Evolutionary conservation across 352 stramenopile genomes (phyloP).

Genomic region (Globisporangium abappressorium): DNA sequence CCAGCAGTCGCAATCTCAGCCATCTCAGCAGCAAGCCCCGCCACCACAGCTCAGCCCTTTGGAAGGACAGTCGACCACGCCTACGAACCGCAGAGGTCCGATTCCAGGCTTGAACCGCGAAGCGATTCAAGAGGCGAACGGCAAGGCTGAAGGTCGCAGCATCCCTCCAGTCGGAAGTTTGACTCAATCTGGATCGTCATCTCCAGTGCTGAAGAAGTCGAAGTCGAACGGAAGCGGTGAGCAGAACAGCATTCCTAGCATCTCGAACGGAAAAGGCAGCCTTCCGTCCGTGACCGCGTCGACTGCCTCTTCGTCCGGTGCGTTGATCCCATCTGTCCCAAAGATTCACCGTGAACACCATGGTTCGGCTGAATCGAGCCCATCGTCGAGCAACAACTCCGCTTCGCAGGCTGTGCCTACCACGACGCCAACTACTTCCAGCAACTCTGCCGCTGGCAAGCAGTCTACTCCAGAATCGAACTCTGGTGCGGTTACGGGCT

Average conservation of each 20-base stretch:
- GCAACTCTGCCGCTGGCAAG: constrained; percentile 17
- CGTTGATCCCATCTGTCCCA: constrained; percentile 40
- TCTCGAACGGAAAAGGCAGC: constrained; percentile 64
- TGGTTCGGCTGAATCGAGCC: constrained; percentile 56
- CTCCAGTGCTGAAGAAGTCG: constrained; percentile 73
- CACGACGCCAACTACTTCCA: constrained; percentile 30
- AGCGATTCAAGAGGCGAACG: constrained; percentile 41
- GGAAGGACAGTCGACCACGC: constrained; percentile 50
- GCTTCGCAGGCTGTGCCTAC: constrained; percentile 21
- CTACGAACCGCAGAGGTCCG: constrained; percentile 43
- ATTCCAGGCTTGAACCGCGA: constrained; percentile 72
- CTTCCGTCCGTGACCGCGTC: constrained; percentile 43
- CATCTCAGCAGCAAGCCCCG: constrained; percentile 28
- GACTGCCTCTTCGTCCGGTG: constrained; percentile 20
- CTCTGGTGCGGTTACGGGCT: constrained; percentile 26
- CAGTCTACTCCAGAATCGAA: constrained; percentile 21
- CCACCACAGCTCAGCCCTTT: constrained; percentile 54
- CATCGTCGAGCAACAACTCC: constrained; percentile 32
- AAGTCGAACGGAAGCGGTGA: constrained; percentile 56
- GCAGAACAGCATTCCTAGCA: constrained; percentile 50
- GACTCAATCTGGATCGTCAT: constrained; percentile 38
- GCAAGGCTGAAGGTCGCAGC: constrained; percentile 39
- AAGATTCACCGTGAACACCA: constrained; percentile 65
- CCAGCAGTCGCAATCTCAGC: constrained; percentile 18
- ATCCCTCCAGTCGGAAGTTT: constrained; percentile 24